These are phyloP conservation scores for Acanthochlamys bracteata DNA, from an alignment of 106 monocot species.

Conservation along the genomic window DNA sequence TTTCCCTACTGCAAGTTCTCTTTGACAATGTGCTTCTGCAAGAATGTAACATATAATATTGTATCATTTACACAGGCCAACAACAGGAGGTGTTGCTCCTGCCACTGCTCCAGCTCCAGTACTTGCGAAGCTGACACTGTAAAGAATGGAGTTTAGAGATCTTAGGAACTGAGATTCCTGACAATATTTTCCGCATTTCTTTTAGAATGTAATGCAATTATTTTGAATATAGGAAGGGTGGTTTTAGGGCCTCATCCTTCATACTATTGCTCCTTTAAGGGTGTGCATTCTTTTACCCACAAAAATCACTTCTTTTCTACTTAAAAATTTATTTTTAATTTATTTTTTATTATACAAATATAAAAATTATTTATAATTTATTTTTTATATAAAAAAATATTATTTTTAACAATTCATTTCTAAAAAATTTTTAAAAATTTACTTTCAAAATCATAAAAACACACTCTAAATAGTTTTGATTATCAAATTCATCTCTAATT, in stretches of 20 bases:
- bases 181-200: not conserved
- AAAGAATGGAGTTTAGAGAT: not conserved
- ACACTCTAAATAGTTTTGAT: no score
- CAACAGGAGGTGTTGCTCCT: conserved; percentile 16
- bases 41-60: not conserved
- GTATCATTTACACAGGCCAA: conserved; percentile 3
- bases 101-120: conserved; percentile 1
- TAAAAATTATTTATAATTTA: no score
- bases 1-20: not conserved
- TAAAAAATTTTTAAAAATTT: no score
- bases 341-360: no score
- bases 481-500: no score
- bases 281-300: no score
- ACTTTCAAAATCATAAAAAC: no score
- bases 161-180: not conserved
- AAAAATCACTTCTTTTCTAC: no score
- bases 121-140: conserved; percentile 3
- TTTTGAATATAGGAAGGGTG: conserved; percentile 4
- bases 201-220: not conserved
- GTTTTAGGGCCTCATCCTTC: conserved; percentile 7
- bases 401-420: no score
- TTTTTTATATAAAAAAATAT: no score
- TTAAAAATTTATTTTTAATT: no score
- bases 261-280: not conserved
- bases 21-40: not conserved